phyloP scores from a whole-genome alignment of 257 asterid species.

The Solanum bukasovii region DNA sequence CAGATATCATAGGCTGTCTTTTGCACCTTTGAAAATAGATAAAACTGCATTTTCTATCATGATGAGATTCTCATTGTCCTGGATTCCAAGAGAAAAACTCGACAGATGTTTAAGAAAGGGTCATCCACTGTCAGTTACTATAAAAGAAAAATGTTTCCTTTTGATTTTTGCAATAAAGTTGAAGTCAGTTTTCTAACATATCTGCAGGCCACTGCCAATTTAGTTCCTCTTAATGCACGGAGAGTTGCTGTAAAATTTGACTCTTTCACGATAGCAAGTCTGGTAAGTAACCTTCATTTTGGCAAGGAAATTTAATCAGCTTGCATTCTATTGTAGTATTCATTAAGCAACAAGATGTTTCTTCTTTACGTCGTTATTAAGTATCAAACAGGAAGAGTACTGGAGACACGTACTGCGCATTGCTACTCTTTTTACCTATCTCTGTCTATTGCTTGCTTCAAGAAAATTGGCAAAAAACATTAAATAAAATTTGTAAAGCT shows the following conservation, averaged over 20 bases:
- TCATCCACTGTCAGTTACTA: background rate
- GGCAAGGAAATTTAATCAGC: background rate
- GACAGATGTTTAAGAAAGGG: background rate
- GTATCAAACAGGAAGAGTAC: background rate
- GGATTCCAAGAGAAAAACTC: background rate
- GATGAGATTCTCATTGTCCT: background rate
- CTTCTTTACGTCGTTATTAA: background rate
- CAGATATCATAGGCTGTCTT: background rate
- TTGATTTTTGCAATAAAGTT: background rate
- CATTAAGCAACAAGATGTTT: background rate
- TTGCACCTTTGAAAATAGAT: background rate
- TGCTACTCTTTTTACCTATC: background rate
- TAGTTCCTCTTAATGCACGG: slow-evolving; percentile 40
- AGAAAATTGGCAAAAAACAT: background rate
- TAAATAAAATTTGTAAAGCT: background rate
- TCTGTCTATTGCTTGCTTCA: background rate
- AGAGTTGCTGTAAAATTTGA: slow-evolving; percentile 65
- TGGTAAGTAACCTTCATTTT: slow-evolving; percentile 30
- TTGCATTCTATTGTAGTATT: background rate
- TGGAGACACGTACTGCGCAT: background rate
- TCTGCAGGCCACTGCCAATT: slow-evolving; percentile 57
- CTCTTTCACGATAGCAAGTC: slow-evolving; percentile 48
- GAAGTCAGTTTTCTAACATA: background rate
- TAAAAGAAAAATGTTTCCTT: background rate
- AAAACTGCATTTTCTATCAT: background rate